phyloP scores from a whole-genome alignment of 1,284 basidiomycete species.

The Takashimella koratensis region DNA sequence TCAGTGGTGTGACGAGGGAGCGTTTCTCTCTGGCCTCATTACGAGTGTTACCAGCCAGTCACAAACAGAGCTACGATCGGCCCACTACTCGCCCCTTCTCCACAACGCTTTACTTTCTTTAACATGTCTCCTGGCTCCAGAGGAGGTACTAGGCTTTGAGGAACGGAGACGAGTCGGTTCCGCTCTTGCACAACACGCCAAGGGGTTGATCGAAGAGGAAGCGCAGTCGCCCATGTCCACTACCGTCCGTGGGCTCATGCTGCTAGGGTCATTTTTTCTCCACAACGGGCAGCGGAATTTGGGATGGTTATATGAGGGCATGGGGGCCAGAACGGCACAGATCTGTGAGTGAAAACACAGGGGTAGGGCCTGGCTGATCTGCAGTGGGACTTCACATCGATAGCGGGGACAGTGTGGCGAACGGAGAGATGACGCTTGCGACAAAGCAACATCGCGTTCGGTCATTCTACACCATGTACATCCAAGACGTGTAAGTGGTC shows the following conservation, averaged over 20 bases:
- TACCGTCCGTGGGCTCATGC: slow-evolving; percentile 30
- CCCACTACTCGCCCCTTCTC: slow-evolving; percentile 50
- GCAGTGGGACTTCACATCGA: slow-evolving; percentile 34
- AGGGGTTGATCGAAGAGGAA: slow-evolving; percentile 31
- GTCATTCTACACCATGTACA: slow-evolving; percentile 24
- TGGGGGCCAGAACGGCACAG: slow-evolving; percentile 20
- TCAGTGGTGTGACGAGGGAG: slow-evolving; percentile 23
- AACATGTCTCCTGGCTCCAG: slow-evolving; percentile 14
- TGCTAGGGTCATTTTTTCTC: slow-evolving; percentile 30
- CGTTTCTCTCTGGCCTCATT: slow-evolving; percentile 16
- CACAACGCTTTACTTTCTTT: slow-evolving; percentile 69
- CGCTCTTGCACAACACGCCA: slow-evolving; percentile 21
- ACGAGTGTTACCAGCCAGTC: slow-evolving; percentile 2
- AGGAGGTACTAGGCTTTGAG: slow-evolving; percentile 2
- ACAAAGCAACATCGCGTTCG: slow-evolving; percentile 23
- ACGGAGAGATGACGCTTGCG: slow-evolving; percentile 28
- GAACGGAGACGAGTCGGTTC: slow-evolving; percentile 12
- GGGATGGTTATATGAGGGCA: slow-evolving; percentile 25
- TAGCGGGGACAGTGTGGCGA: slow-evolving; percentile 25
- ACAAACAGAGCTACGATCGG: slow-evolving; percentile 11
- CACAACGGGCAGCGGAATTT: slow-evolving; percentile 20
- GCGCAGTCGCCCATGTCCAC: slow-evolving; percentile 32
- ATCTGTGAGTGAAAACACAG: slow-evolving; percentile 13
- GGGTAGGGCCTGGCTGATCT: slow-evolving; percentile 1
- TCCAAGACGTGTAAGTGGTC: slow-evolving; percentile 26